Percentiles rank a stretch among this genome's conserved stretches.
Conservation (phyloP, 1,139 yeast species). For the Hyphopichia buzzinii region DNA sequence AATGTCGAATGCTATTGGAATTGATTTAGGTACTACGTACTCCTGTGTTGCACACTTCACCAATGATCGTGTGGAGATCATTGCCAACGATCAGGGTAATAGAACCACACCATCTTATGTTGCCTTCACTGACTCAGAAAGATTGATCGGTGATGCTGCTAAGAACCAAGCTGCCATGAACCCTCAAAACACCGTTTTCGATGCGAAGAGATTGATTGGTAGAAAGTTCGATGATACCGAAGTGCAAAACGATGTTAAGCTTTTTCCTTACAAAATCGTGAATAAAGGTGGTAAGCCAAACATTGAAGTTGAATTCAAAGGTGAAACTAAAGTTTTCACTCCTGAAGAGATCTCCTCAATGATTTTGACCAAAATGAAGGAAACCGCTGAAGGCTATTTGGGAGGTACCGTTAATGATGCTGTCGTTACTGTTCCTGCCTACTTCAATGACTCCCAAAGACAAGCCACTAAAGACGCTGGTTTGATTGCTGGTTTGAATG, state of each 20-base stretch:
- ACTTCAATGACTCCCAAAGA: slow-evolving; percentile 62
- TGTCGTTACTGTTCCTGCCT: slow-evolving; percentile 70
- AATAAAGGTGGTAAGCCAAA: slow-evolving; percentile 60
- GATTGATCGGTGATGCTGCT: slow-evolving; percentile 71
- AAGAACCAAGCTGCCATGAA: slow-evolving; percentile 73
- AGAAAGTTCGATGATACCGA: slow-evolving; percentile 60
- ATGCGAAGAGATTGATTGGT: slow-evolving; percentile 69
- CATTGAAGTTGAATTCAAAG: slow-evolving; percentile 62
- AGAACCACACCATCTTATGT: slow-evolving; percentile 71
- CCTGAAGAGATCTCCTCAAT: slow-evolving; percentile 71
- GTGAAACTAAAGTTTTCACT: slow-evolving; percentile 61
- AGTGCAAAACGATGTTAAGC: slow-evolving; percentile 56
- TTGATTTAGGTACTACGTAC: slow-evolving; percentile 80
- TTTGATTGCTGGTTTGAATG: slow-evolving; percentile 59
- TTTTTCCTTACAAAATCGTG: slow-evolving; percentile 61
- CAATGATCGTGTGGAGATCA: slow-evolving; percentile 68
- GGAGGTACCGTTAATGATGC: slow-evolving; percentile 66
- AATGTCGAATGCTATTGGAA: slow-evolving; percentile 73
- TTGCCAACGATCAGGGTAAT: slow-evolving; percentile 71
- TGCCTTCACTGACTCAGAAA: slow-evolving; percentile 65
- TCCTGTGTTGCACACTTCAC: slow-evolving; percentile 76
- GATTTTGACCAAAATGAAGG: slow-evolving; percentile 64
- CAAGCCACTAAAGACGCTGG: slow-evolving; percentile 66
- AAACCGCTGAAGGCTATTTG: slow-evolving; percentile 63
- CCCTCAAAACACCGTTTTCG: slow-evolving; percentile 64